Conservation (phyloP, 1,139 yeast species). For the Zygoascus hellenicus region DNA sequence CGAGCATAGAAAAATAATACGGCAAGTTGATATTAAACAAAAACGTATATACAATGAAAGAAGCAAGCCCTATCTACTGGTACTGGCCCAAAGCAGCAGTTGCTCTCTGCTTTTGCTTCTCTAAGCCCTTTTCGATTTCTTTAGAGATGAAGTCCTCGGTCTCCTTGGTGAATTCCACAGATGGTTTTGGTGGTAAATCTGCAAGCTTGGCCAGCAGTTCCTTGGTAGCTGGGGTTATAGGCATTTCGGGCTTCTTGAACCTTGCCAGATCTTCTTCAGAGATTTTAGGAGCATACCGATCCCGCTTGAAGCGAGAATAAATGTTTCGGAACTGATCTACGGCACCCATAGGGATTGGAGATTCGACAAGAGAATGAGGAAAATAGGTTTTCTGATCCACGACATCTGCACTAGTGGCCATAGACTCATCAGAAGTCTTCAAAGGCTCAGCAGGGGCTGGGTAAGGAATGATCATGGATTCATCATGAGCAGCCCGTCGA, state of each 20-base stretch:
- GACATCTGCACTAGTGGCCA: slow-evolving; percentile 51
- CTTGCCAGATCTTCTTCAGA: slow-evolving; percentile 57
- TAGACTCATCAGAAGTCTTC: slow-evolving; percentile 47
- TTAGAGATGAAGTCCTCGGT: slow-evolving; percentile 62
- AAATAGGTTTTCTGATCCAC: slow-evolving; percentile 72
- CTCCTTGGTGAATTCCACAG: slow-evolving; percentile 55
- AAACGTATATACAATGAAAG: neutral
- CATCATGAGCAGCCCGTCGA: slow-evolving; percentile 66
- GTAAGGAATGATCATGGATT: slow-evolving; percentile 76
- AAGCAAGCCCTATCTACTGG: slow-evolving; percentile 16
- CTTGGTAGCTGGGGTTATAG: slow-evolving; percentile 38
- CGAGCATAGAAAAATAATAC: neutral
- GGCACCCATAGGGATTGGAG: slow-evolving; percentile 67
- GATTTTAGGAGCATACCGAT: slow-evolving; percentile 44
- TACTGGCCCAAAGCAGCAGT: slow-evolving; percentile 29
- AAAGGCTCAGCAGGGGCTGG: slow-evolving; percentile 63
- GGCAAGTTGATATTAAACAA: neutral
- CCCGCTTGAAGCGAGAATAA: slow-evolving; percentile 44
- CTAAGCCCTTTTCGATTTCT: slow-evolving; percentile 41
- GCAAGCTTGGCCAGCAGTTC: slow-evolving; percentile 50
- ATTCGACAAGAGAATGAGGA: slow-evolving; percentile 58
- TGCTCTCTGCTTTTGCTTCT: slow-evolving; percentile 27
- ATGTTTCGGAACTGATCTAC: slow-evolving; percentile 70
- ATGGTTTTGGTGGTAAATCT: slow-evolving; percentile 42
- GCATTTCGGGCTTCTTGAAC: slow-evolving; percentile 68